phyloP scores from a whole-genome alignment of 139 green algal species.

The Monoraphidium neglectum region DNA sequence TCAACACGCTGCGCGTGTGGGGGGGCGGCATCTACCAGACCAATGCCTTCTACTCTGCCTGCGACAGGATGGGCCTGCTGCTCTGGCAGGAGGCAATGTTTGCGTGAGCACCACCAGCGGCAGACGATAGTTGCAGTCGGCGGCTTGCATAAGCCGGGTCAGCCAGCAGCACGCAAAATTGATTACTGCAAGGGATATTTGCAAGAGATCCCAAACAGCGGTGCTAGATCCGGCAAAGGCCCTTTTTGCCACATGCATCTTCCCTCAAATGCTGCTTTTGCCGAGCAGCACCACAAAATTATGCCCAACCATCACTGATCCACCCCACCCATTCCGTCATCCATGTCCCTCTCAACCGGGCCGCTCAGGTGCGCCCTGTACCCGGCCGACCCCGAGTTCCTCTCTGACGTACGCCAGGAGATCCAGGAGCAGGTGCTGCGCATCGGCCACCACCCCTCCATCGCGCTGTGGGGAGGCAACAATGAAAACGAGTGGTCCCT shows the following conservation, averaged over 20 bases:
- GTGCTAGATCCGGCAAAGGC: no score
- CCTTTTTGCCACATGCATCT: no score
- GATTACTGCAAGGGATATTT: no score
- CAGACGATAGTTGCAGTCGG: no score
- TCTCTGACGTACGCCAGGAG: slow-evolving; percentile 43
- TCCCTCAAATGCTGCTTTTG: no score
- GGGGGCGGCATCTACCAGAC: slow-evolving; percentile 52
- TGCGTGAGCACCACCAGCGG: slow-evolving; percentile 25
- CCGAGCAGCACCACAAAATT: neutral
- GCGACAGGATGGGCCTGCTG: slow-evolving; percentile 71
- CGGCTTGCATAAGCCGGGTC: no score
- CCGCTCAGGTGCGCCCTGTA: no score
- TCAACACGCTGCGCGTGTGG: slow-evolving; percentile 88
- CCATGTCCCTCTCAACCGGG: neutral
- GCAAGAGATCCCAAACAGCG: no score
- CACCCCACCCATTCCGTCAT: neutral
- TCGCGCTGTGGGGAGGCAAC: slow-evolving; percentile 78
- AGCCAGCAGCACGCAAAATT: no score
- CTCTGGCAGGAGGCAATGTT: slow-evolving; percentile 75
- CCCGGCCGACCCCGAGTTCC: neutral
- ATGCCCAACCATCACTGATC: neutral
- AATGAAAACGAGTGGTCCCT: slow-evolving; percentile 42
- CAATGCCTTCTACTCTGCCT: slow-evolving; percentile 70
- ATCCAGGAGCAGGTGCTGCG: slow-evolving; percentile 50
- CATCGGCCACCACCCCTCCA: slow-evolving; percentile 62